Evolutionary conservation across 768 basidiomycete genomes (phyloP).

Genomic region (Kondoa malvinella): DNA sequence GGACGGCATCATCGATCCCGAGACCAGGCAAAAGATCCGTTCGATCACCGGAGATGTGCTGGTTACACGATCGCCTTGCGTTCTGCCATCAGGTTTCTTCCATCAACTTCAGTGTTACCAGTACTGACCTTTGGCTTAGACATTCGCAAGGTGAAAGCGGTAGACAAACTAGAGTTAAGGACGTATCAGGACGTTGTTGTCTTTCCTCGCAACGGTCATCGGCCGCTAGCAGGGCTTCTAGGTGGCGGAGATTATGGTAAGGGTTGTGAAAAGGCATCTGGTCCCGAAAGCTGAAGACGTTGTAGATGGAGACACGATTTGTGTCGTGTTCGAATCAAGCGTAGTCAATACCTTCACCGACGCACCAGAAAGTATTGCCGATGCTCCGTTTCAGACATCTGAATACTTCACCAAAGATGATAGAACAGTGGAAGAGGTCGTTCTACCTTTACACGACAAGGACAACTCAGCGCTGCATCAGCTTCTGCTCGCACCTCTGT

Average conservation of each 20-base stretch:
- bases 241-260: background rate
- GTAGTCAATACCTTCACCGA: background rate
- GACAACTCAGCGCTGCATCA: background rate
- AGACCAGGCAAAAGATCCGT: background rate
- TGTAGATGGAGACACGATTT: background rate
- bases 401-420: constrained; percentile 1
- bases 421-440: background rate
- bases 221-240: background rate
- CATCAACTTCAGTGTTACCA: too few species aligned
- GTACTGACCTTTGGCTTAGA: too few species aligned
- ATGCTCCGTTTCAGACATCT: background rate
- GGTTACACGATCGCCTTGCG: background rate
- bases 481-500: background rate
- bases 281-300: background rate
- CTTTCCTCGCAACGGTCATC: background rate
- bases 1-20: background rate
- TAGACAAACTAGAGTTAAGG: background rate
- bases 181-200: background rate
- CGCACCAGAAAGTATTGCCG: background rate
- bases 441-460: background rate
- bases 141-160: constrained; percentile 6
- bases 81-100: background rate
- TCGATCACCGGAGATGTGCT: background rate
- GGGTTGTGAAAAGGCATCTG: background rate
- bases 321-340: background rate